phyloP scores from a whole-genome alignment of 1,139 yeast genomes.

The Magnusiomyces suaveolens region DNA sequence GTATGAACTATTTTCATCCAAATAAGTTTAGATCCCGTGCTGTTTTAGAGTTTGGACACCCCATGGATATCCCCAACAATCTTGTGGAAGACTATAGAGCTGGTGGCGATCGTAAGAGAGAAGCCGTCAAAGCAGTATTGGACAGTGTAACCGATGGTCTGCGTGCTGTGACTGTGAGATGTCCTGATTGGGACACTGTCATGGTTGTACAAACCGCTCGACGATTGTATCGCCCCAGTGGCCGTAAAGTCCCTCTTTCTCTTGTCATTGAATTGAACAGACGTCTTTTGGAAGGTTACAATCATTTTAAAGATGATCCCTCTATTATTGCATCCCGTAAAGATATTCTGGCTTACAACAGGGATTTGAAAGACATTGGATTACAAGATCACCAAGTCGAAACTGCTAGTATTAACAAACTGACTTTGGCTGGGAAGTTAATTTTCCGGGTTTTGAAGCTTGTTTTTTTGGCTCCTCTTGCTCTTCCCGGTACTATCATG shows the following conservation, averaged over 20 bases:
- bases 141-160: slow-evolving; percentile 65
- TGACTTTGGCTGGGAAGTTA: slow-evolving; percentile 40
- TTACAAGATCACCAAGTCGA: slow-evolving; percentile 89
- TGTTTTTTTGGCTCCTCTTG: slow-evolving; percentile 45
- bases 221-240: slow-evolving; percentile 73
- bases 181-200: slow-evolving; percentile 85
- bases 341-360: slow-evolving; percentile 60
- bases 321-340: slow-evolving; percentile 50
- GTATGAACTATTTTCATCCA: slow-evolving; percentile 94
- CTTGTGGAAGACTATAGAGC: slow-evolving; percentile 53
- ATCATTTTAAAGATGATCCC: slow-evolving; percentile 63
- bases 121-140: slow-evolving; percentile 62
- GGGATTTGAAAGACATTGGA: slow-evolving; percentile 54
- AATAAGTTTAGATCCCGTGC: slow-evolving; percentile 92
- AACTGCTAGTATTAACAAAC: slow-evolving; percentile 44
- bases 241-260: slow-evolving; percentile 65
- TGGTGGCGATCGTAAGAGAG: slow-evolving; percentile 50
- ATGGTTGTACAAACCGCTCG: slow-evolving; percentile 92
- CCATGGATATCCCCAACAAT: slow-evolving; percentile 58
- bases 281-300: slow-evolving; percentile 70
- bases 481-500: slow-evolving; percentile 76
- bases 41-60: slow-evolving; percentile 87
- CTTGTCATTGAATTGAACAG: slow-evolving; percentile 84
- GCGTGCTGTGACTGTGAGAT: slow-evolving; percentile 81
- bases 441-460: slow-evolving; percentile 48